These are phyloP conservation scores for Paxillus ammoniavirescens DNA, from an alignment of 768 basidiomycete species.

Conservation along the genomic window DNA sequence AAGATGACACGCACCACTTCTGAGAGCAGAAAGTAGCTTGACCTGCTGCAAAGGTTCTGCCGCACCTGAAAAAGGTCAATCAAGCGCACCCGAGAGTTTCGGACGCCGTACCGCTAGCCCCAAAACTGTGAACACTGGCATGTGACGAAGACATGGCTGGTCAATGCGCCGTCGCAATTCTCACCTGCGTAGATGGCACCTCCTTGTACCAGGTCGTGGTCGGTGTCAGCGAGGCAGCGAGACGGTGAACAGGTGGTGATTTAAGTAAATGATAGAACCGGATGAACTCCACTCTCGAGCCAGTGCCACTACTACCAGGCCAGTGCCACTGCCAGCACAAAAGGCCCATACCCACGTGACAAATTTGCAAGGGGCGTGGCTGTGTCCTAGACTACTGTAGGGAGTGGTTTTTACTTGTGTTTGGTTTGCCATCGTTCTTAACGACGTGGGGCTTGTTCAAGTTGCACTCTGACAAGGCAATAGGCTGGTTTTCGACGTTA, in stretches of 20 bases:
- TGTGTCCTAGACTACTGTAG: too few species aligned
- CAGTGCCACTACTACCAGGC: too few species aligned
- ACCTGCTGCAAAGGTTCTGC: conserved; percentile 59
- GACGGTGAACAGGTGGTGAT: too few species aligned
- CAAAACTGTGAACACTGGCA: conserved; percentile 13
- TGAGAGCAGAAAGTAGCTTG: conserved; percentile 59
- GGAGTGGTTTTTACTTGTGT: too few species aligned
- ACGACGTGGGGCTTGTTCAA: too few species aligned
- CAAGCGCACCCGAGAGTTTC: neutral
- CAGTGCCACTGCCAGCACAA: too few species aligned
- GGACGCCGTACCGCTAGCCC: conserved; percentile 12
- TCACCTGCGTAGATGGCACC: neutral
- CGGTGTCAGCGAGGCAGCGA: neutral
- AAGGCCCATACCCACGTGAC: conserved; percentile 12
- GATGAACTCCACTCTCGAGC: too few species aligned
- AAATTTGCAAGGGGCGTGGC: too few species aligned
- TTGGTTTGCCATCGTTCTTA: too few species aligned
- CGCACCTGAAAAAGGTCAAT: conserved; percentile 12
- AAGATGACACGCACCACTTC: conserved; percentile 47
- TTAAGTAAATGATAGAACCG: too few species aligned
- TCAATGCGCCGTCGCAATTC: neutral
- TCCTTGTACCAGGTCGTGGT: conserved; percentile 1
- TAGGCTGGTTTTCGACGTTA: too few species aligned
- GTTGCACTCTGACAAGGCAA: too few species aligned
- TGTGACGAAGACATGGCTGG: conserved; percentile 21